phyloP scores from a whole-genome alignment of 257 asterid genomes.

The Datura wrightii region DNA sequence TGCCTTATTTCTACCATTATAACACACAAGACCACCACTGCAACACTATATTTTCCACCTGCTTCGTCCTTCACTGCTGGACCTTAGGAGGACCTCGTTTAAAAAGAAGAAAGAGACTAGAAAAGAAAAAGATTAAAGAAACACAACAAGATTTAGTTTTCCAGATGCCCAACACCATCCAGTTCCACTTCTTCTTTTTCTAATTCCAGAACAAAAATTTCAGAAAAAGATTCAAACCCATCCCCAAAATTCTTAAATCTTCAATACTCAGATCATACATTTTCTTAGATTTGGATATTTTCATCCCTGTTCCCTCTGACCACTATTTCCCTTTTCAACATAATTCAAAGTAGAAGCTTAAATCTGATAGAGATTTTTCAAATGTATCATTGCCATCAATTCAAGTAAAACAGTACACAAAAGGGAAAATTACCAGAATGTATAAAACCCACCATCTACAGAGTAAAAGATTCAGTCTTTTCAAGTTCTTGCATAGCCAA shows the following conservation, averaged over 20 bases:
- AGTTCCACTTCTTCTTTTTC: neutral
- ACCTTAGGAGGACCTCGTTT: neutral
- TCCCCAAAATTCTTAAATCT: neutral
- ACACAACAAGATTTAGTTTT: neutral
- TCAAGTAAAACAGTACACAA: constrained; percentile 3
- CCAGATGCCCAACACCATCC: constrained; percentile 5
- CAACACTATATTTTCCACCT: neutral
- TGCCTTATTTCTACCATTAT: neutral
- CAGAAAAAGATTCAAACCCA: neutral
- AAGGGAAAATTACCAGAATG: neutral
- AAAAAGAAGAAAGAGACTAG: neutral
- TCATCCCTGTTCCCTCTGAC: neutral
- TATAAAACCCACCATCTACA: neutral
- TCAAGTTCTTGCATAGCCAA: neutral
- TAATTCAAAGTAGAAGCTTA: neutral
- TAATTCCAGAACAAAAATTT: neutral
- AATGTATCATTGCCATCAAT: neutral
- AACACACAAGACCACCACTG: neutral
- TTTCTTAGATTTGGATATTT: constrained; percentile 3
- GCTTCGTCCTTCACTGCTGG: neutral
- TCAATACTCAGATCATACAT: neutral
- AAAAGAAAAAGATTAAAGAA: neutral
- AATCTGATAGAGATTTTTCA: neutral
- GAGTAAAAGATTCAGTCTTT: neutral
- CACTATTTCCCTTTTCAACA: neutral